phyloP scores from a whole-genome alignment of 2,329 filamentous ascomycete genomes.

The Parastagonospora nodorum region DNA sequence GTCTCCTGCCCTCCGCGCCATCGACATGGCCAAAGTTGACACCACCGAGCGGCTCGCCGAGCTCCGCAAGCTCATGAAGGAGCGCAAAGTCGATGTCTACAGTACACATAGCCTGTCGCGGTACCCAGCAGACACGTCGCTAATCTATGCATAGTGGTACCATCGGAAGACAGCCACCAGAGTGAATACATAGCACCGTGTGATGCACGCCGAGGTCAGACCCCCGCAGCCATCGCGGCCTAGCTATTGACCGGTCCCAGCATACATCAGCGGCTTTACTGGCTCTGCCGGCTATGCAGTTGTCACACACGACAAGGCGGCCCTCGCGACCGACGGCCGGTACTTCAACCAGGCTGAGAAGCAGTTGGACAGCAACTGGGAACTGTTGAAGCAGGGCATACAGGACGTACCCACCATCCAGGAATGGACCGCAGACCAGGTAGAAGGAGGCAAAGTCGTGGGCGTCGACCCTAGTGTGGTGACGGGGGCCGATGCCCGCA shows the following conservation, averaged over 20 bases:
- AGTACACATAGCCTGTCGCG: slow-evolving; percentile 58
- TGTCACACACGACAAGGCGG: slow-evolving; percentile 82
- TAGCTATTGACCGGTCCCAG: slow-evolving; percentile 49
- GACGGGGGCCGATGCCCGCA: slow-evolving; percentile 72
- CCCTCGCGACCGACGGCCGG: slow-evolving; percentile 89
- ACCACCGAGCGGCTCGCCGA: slow-evolving; percentile 76
- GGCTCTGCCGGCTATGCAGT: slow-evolving; percentile 94
- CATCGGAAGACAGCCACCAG: slow-evolving; percentile 95
- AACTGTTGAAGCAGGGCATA: slow-evolving; percentile 86
- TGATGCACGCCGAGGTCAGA: slow-evolving; percentile 77
- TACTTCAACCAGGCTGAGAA: slow-evolving; percentile 97
- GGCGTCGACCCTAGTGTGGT: slow-evolving; percentile 90
- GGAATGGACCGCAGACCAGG: slow-evolving; percentile 88
- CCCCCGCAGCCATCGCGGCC: slow-evolving; percentile 18
- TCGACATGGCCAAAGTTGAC: slow-evolving; percentile 77
- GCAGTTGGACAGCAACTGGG: slow-evolving; percentile 91
- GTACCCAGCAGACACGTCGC: slow-evolving; percentile 18
- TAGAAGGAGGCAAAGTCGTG: slow-evolving; percentile 83
- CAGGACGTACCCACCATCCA: slow-evolving; percentile 97
- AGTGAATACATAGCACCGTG: slow-evolving; percentile 98
- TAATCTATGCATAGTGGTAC: slow-evolving; percentile 71
- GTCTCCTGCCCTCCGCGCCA: slow-evolving; percentile 30
- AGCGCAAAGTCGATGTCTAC: slow-evolving; percentile 88
- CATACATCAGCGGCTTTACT: slow-evolving; percentile 91
- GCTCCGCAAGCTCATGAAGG: slow-evolving; percentile 84